These are phyloP conservation scores for Sapria himalayana DNA, from an alignment of 345 rosid species.

Conservation along the genomic window DNA sequence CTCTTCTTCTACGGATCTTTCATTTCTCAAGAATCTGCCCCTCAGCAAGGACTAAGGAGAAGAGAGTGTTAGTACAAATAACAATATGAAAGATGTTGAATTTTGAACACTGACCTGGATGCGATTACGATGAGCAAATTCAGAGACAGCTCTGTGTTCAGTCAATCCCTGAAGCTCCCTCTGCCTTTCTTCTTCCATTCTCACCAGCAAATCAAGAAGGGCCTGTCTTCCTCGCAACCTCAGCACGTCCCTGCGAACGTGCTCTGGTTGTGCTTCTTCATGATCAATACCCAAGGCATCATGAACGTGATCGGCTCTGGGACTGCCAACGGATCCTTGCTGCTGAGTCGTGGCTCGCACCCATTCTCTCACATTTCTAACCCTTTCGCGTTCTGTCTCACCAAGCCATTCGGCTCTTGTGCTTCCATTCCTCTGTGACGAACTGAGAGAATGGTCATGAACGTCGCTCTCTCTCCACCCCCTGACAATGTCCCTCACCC, in stretches of 20 bases:
- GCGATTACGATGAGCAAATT: slow-evolving; percentile 95
- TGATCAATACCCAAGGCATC: slow-evolving; percentile 34
- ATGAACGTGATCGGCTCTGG: slow-evolving; percentile 24
- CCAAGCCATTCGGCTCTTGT: slow-evolving; percentile 89
- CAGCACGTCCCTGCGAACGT: slow-evolving; percentile 45
- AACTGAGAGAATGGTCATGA: slow-evolving; percentile 40
- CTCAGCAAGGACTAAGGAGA: slow-evolving; percentile 64
- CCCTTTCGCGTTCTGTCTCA: slow-evolving; percentile 95
- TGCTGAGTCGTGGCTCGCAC: slow-evolving; percentile 93
- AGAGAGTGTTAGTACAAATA: slow-evolving; percentile 3
- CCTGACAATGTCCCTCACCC: slow-evolving; percentile 80
- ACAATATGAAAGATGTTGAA: slow-evolving; percentile 1
- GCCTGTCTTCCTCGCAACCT: slow-evolving; percentile 94
- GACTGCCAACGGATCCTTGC: slow-evolving; percentile 39
- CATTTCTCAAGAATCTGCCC: slow-evolving; percentile 86
- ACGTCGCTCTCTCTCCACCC: slow-evolving; percentile 90
- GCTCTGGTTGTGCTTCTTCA: slow-evolving; percentile 66
- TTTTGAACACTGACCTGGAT: slow-evolving; percentile 48
- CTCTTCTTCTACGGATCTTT: slow-evolving; percentile 58
- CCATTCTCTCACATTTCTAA: slow-evolving; percentile 91
- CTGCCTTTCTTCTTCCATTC: slow-evolving; percentile 80
- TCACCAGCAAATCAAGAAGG: slow-evolving; percentile 58
- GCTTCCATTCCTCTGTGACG: slow-evolving; percentile 35
- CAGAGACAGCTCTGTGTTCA: slow-evolving; percentile 96
- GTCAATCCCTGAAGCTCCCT: slow-evolving; percentile 69